Conservation (phyloP, 768 basidiomycete genomes). For the Phaeotremella skinneri region DNA sequence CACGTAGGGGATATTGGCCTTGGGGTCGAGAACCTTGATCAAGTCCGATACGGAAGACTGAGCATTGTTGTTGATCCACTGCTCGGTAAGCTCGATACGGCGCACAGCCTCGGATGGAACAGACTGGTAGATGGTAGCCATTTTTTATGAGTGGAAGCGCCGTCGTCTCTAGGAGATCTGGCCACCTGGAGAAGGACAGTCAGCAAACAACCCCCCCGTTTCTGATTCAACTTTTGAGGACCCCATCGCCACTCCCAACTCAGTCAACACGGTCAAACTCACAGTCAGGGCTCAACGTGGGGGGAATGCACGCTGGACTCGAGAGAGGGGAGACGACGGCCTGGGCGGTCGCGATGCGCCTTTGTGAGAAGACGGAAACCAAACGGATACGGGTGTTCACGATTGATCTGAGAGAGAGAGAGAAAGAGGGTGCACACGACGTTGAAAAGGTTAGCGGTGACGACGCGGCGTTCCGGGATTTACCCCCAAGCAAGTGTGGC, state of each 20-base stretch:
- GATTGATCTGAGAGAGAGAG: neutral
- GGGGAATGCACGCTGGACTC: constrained; percentile 33
- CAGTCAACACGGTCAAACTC: constrained; percentile 12
- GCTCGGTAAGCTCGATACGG: neutral
- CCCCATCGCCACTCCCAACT: neutral
- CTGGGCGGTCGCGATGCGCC: constrained; percentile 14
- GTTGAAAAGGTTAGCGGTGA: neutral
- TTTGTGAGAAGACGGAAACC: constrained; percentile 9
- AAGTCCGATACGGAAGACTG: constrained; percentile 23
- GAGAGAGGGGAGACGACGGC: constrained; percentile 43
- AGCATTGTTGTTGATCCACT: neutral
- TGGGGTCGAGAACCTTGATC: constrained; percentile 37
- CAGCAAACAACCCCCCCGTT: neutral
- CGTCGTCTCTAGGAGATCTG: constrained; percentile 26
- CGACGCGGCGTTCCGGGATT: neutral
- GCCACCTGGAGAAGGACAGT: constrained; percentile 16
- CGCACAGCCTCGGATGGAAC: constrained; percentile 9
- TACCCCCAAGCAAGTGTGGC: neutral
- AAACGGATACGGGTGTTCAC: neutral
- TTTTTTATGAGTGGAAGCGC: constrained; percentile 11
- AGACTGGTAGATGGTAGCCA: constrained; percentile 17
- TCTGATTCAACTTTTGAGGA: neutral
- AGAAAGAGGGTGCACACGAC: neutral
- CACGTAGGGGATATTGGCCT: constrained; percentile 22
- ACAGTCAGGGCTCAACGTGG: constrained; percentile 40